These are phyloP conservation scores for Rhizopogon rudus DNA, from an alignment of 768 basidiomycete genomes.

Conservation along the genomic window DNA sequence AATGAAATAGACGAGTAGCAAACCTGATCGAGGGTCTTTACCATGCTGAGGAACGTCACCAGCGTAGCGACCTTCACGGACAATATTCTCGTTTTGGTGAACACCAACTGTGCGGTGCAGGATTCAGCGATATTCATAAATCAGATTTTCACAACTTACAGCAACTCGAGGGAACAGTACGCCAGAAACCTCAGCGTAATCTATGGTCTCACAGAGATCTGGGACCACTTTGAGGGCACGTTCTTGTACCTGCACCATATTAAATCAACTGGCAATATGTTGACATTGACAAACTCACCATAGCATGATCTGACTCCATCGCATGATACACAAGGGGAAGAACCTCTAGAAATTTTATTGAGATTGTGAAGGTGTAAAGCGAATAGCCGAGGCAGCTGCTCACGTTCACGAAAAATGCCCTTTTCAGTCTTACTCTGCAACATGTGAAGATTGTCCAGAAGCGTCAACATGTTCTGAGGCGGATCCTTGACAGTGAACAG, in stretches of 20 bases:
- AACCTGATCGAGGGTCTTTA: conserved; percentile 87
- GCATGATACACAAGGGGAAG: conserved; percentile 94
- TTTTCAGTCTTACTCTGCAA: conserved; percentile 90
- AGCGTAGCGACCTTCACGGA: conserved; percentile 90
- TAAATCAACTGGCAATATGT: conserved; percentile 5
- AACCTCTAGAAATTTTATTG: conserved; percentile 56
- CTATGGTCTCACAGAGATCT: conserved; percentile 85
- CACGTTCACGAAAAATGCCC: conserved; percentile 82
- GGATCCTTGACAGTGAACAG: conserved; percentile 91
- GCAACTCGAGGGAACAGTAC: conserved; percentile 90
- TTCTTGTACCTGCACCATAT: conserved; percentile 74
- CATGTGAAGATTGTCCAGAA: conserved; percentile 84
- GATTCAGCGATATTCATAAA: neutral
- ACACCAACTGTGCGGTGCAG: conserved; percentile 62
- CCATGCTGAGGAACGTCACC: conserved; percentile 78
- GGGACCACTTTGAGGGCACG: conserved; percentile 82
- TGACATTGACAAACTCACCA: conserved; percentile 37
- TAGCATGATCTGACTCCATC: conserved; percentile 89
- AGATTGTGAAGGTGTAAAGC: neutral
- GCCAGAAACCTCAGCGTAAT: conserved; percentile 91
- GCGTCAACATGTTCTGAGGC: conserved; percentile 93
- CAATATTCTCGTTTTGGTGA: conserved; percentile 86
- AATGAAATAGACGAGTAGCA: conserved; percentile 7
- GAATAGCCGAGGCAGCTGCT: conserved; percentile 18
- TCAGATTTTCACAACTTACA: conserved; percentile 40